Conservation (phyloP, 2,329 filamentous ascomycete genomes). For the Boeremia lycopersici region DNA sequence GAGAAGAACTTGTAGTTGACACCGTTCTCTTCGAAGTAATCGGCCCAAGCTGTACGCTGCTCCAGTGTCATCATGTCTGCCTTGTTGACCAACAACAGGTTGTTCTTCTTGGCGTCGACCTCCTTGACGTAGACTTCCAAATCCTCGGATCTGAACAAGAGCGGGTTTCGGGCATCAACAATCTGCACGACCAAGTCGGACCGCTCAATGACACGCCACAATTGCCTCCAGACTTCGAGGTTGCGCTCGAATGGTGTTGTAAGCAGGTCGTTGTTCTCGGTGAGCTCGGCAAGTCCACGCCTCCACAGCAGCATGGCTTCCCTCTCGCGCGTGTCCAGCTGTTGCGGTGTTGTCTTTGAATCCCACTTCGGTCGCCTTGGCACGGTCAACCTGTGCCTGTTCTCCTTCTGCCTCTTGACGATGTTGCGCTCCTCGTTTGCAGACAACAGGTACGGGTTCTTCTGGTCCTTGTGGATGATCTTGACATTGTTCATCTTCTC, state of each 20-base stretch:
- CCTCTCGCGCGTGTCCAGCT: conserved; percentile 80
- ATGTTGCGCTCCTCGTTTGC: conserved; percentile 80
- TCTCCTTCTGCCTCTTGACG: conserved; percentile 80
- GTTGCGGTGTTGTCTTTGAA: conserved; percentile 77
- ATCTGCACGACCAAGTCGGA: conserved; percentile 97
- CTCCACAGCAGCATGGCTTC: conserved; percentile 87
- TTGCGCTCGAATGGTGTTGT: conserved; percentile 99
- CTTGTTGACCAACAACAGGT: conserved; percentile 94
- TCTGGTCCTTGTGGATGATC: conserved; percentile 95
- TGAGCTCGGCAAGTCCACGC: conserved; percentile 85
- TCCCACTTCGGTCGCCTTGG: conserved; percentile 91
- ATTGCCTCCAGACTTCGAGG: conserved; percentile 93
- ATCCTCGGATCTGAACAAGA: conserved; percentile 93
- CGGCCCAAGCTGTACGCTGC: conserved; percentile 84
- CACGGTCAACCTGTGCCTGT: conserved; percentile 80
- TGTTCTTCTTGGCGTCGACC: conserved; percentile 85
- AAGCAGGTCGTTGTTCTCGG: conserved; percentile 90
- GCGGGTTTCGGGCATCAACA: conserved; percentile 92
- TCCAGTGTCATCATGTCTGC: conserved; percentile 96
- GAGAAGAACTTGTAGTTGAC: conserved; percentile 98
- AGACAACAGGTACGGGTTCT: conserved; percentile 91
- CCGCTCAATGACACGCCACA: conserved; percentile 97
- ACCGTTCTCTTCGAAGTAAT: conserved; percentile 78
- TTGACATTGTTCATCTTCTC: conserved; percentile 99
- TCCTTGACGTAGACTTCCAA: conserved; percentile 94